These are phyloP conservation scores for Helianthus annuus DNA, from an alignment of 129 eudicot genomes.

Conservation along the genomic window DNA sequence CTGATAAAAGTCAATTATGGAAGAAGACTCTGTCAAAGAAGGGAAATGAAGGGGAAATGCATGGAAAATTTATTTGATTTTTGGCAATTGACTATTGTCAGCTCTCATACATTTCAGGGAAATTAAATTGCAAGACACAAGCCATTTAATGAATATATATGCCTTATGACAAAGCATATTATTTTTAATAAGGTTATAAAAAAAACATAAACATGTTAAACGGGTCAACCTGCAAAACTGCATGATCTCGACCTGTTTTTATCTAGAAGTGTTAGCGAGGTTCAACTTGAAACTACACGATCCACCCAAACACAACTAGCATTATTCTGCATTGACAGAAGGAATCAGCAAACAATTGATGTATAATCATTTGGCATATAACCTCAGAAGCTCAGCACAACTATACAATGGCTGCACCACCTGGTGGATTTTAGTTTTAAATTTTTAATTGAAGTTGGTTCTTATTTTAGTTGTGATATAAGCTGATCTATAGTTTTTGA, in stretches of 20 bases:
- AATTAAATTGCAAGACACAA: slow-evolving; percentile 7
- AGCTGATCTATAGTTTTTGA: too few relatives aligned
- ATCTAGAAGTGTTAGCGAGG: too few relatives aligned
- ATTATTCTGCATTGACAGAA: too few relatives aligned
- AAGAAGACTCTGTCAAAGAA: slow-evolving; percentile 26
- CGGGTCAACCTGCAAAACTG: too few relatives aligned
- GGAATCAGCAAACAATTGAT: too few relatives aligned
- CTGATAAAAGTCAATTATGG: neutral
- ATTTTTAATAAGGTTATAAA: neutral
- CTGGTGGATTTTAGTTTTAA: too few relatives aligned
- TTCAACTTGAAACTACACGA: too few relatives aligned
- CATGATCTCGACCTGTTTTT: too few relatives aligned
- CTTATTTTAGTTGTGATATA: too few relatives aligned
- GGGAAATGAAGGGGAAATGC: neutral
- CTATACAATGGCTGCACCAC: neutral
- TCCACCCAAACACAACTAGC: too few relatives aligned
- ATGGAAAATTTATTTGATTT: slow-evolving; percentile 8
- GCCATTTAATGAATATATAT: slow-evolving; percentile 6
- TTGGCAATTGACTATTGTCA: slow-evolving; percentile 20
- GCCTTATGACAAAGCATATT: neutral
- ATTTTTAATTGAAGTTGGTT: too few relatives aligned
- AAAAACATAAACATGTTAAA: too few relatives aligned
- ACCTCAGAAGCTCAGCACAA: slow-evolving; percentile 33
- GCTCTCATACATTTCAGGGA: neutral
- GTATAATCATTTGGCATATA: neutral